Evolutionary conservation across 257 asterid genomes (phyloP).

Genomic region (Gardenia jasminoides): DNA sequence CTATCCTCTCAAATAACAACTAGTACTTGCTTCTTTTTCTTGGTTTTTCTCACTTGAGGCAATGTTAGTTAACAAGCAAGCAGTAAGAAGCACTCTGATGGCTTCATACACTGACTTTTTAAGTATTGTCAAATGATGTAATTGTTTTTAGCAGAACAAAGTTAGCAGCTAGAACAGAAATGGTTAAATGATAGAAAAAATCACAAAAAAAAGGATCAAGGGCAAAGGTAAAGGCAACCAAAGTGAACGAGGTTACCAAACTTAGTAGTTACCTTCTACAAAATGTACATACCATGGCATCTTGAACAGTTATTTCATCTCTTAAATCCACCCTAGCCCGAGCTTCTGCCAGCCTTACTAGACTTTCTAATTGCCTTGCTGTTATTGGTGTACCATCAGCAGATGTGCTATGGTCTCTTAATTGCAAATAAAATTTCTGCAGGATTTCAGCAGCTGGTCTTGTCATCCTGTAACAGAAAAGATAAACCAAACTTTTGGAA

Average conservation of each 20-base stretch:
- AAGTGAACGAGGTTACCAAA: not conserved
- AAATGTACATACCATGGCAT: slow-evolving; percentile 70
- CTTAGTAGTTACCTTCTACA: not conserved
- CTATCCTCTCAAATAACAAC: not conserved
- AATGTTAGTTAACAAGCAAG: not conserved
- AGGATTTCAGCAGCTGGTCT: slow-evolving; percentile 91
- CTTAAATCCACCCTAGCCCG: slow-evolving; percentile 93
- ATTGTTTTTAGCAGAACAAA: not conserved
- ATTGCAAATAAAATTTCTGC: slow-evolving; percentile 80
- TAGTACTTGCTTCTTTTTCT: not conserved
- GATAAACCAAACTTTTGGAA: slow-evolving; percentile 18
- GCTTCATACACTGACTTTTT: not conserved
- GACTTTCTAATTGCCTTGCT: slow-evolving; percentile 95
- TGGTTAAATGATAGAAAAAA: not conserved
- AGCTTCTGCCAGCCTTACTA: slow-evolving; percentile 92
- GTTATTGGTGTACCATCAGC: slow-evolving; percentile 96
- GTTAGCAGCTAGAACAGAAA: not conserved
- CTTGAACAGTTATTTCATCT: slow-evolving; percentile 81
- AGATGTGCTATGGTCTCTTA: slow-evolving; percentile 75
- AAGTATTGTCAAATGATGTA: not conserved
- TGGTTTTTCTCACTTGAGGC: not conserved
- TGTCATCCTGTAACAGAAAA: slow-evolving; percentile 63
- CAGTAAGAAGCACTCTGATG: not conserved
- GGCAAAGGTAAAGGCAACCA: not conserved
- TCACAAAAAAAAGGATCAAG: slow-evolving; percentile 5